Conservation (phyloP, 495 filamentous ascomycete species). For the Bryoglossum gracile region DNA sequence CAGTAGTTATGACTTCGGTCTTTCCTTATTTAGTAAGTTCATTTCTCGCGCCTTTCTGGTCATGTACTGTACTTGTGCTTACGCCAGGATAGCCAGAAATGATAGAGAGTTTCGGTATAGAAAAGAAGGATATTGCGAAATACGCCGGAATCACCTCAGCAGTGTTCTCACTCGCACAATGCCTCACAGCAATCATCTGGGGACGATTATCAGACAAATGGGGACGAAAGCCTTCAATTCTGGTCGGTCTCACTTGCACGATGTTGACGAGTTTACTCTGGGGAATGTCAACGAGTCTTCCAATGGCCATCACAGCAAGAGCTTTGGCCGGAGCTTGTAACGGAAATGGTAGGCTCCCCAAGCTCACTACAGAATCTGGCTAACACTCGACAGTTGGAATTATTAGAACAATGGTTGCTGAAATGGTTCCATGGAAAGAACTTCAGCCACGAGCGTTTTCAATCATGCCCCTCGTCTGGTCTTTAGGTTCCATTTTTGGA, state of each 20-base stretch:
- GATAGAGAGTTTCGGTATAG: constrained; percentile 72
- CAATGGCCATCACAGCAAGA: constrained; percentile 63
- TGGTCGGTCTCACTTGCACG: constrained; percentile 61
- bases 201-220: constrained; percentile 66
- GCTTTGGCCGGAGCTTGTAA: constrained; percentile 59
- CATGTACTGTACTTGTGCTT: constrained; percentile 14
- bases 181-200: constrained; percentile 68
- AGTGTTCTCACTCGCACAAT: constrained; percentile 66
- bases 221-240: constrained; percentile 69
- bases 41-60: neutral
- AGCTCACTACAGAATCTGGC: neutral
- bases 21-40: constrained; percentile 66
- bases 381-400: constrained; percentile 45
- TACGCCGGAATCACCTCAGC: constrained; percentile 69
- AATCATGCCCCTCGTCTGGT: constrained; percentile 80
- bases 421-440: constrained; percentile 73
- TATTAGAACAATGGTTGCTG: constrained; percentile 62
- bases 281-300: constrained; percentile 66
- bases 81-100: constrained; percentile 61
- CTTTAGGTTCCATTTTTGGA: constrained; percentile 78
- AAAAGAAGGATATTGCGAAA: constrained; percentile 62
- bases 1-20: constrained; percentile 71
- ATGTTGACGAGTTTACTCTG: constrained; percentile 68
- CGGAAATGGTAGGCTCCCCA: constrained; percentile 48
- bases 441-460: constrained; percentile 77